Percentiles rank a stretch among this genome's conserved stretches.
phyloP scores from a whole-genome alignment of 2,329 filamentous ascomycete genomes.

The Fusarium penzigii region DNA sequence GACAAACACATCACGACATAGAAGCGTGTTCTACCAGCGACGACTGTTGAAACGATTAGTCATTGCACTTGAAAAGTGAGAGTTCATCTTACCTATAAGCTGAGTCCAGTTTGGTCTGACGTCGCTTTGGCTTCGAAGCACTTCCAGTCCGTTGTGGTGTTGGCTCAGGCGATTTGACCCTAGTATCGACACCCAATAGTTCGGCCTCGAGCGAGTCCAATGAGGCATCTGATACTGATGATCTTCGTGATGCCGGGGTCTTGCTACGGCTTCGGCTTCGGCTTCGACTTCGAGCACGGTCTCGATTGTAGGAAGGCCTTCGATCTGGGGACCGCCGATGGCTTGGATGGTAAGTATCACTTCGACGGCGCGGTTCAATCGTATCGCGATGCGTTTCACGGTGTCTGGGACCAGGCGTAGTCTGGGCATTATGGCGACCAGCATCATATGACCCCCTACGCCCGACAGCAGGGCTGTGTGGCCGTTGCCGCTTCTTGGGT shows the following conservation, averaged over 20 bases:
- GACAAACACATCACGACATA: not conserved
- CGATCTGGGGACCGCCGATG: conserved; percentile 19
- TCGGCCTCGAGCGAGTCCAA: conserved; percentile 42
- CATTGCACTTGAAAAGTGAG: not conserved
- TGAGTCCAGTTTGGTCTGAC: conserved; percentile 38
- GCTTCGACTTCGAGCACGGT: conserved; percentile 13
- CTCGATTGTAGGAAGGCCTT: conserved; percentile 10
- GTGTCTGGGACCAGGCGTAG: conserved; percentile 12
- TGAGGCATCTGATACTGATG: conserved; percentile 34
- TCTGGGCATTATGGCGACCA: conserved; percentile 1
- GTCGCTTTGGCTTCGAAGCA: conserved; percentile 31
- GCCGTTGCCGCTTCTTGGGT: conserved; percentile 22
- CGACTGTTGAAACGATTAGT: conserved; percentile 30
- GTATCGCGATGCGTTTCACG: conserved; percentile 15
- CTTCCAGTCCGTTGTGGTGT: conserved; percentile 20
- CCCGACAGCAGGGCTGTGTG: conserved; percentile 11
- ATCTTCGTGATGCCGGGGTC: conserved; percentile 31
- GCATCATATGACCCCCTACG: conserved; percentile 9
- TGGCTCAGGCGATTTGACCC: conserved; percentile 32
- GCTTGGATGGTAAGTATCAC: conserved; percentile 7
- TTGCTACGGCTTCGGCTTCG: conserved; percentile 15
- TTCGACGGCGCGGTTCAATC: conserved; percentile 6
- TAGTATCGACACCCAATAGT: conserved; percentile 36
- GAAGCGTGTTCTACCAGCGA: conserved; percentile 34
- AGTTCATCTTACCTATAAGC: conserved; percentile 37